A percentile compares a stretch with the other conserved stretches of the same genome.
Evolutionary conservation across 2,329 filamentous ascomycete genomes (phyloP).

Genomic region (Aspergillus calidoustus): DNA sequence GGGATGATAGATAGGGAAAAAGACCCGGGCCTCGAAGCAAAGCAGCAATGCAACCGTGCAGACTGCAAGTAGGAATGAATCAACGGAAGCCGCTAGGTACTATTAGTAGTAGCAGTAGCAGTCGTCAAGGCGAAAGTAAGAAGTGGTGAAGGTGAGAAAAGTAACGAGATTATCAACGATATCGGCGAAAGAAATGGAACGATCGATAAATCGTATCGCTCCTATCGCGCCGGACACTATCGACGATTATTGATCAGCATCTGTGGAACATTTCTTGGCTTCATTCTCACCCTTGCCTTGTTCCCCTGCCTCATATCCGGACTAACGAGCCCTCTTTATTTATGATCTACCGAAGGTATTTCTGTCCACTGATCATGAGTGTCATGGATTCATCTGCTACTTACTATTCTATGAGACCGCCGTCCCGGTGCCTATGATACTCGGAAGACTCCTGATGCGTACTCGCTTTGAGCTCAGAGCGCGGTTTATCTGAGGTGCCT

Average conservation of each 20-base stretch:
- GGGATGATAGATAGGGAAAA: conserved; percentile 18
- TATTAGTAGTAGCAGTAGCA: not conserved
- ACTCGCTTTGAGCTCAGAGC: not conserved
- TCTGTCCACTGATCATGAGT: not conserved
- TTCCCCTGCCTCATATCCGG: not conserved
- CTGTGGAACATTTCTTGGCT: conserved; percentile 22
- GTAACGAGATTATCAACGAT: not conserved
- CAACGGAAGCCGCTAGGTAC: not conserved
- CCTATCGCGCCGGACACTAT: conserved; percentile 26
- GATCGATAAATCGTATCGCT: conserved; percentile 21
- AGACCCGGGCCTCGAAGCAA: conserved; percentile 3
- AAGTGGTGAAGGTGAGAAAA: not conserved
- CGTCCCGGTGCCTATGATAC: not conserved
- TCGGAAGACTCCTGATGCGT: not conserved
- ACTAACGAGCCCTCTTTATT: not conserved
- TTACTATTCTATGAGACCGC: not conserved
- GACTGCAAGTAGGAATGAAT: not conserved
- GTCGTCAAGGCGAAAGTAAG: not conserved
- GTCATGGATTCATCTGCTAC: not conserved
- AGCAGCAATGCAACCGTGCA: conserved; percentile 4
- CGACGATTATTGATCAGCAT: conserved; percentile 26
- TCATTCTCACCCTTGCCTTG: not conserved
- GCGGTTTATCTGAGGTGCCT: not conserved
- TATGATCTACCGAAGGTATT: not conserved
- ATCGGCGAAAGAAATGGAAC: conserved; percentile 11